Evolutionary conservation across 78 protist species (phyloP).

Genomic region (Dictyostelium brefeldianum): DNA sequence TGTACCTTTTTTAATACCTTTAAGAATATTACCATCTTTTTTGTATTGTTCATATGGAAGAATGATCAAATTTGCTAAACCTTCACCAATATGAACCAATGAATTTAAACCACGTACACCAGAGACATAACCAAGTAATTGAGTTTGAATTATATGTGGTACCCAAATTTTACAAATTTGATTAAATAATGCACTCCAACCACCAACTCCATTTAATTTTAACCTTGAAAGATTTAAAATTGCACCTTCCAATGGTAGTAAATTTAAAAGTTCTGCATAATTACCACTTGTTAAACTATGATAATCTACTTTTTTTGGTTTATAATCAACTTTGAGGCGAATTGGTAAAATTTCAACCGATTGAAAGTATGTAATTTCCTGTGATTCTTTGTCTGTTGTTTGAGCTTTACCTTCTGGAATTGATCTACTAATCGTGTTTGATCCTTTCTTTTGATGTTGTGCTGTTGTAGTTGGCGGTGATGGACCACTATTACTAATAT

Average conservation of each 20-base stretch:
- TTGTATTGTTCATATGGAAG: conserved; percentile 71
- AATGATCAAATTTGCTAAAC: conserved; percentile 59
- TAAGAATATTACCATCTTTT: conserved; percentile 70
- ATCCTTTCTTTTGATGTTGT: neutral
- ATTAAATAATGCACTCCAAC: conserved; percentile 65
- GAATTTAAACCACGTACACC: conserved; percentile 78
- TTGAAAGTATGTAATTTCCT: conserved; percentile 74
- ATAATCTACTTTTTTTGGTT: conserved; percentile 76
- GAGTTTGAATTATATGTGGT: conserved; percentile 63
- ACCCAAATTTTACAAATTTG: conserved; percentile 53
- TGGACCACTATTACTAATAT: neutral
- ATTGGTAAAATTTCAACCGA: conserved; percentile 51
- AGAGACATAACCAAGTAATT: conserved; percentile 49
- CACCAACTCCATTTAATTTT: conserved; percentile 72
- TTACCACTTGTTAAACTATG: conserved; percentile 62
- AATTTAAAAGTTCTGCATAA: conserved; percentile 53
- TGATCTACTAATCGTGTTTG: conserved; percentile 39
- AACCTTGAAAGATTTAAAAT: conserved; percentile 32
- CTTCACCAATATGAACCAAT: conserved; percentile 67
- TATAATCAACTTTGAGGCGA: conserved; percentile 67
- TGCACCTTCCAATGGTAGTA: conserved; percentile 77
- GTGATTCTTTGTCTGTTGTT: conserved; percentile 69
- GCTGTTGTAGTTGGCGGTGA: neutral
- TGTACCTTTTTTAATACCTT: conserved; percentile 69
- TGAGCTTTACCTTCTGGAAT: conserved; percentile 63